Evolutionary conservation across 208 protist species (phyloP).

Genomic region (Acanthamoeba triangularis): DNA sequence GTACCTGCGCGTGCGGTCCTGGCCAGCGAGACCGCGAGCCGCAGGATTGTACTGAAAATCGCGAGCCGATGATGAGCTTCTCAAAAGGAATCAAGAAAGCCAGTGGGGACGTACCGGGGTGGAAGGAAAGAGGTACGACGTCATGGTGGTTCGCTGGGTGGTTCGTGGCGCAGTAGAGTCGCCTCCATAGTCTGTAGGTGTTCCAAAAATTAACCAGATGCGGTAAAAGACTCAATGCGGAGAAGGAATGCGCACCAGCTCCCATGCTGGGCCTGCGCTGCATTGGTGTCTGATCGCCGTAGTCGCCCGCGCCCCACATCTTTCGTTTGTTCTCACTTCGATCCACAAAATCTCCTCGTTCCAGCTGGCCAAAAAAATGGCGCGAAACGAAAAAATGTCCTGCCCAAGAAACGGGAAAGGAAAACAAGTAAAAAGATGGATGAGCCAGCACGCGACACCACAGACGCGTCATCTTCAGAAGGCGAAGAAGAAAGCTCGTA

Average conservation of each 20-base stretch:
- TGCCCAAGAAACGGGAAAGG: neutral
- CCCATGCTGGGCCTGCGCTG: slow-evolving; percentile 16
- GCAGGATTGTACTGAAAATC: slow-evolving; percentile 22
- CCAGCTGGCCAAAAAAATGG: neutral
- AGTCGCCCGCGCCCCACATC: slow-evolving; percentile 51
- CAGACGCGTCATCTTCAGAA: neutral
- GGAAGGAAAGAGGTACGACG: slow-evolving; percentile 38
- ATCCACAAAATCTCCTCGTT: neutral
- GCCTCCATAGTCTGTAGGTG: neutral
- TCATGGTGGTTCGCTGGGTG: neutral
- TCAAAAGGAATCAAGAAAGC: neutral
- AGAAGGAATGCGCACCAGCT: neutral
- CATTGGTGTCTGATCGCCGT: slow-evolving; percentile 31
- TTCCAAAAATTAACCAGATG: neutral
- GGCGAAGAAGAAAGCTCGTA: no score
- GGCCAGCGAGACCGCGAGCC: neutral
- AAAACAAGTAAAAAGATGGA: neutral
- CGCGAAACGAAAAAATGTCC: neutral
- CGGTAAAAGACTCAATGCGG: no score
- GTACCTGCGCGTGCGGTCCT: slow-evolving; percentile 46
- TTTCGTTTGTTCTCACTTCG: neutral
- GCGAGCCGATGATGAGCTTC: neutral
- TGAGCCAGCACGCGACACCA: neutral
- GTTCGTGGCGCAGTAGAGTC: neutral
- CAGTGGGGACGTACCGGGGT: neutral